Percentiles rank a stretch among this genome's conserved stretches.
Conservation (phyloP, 2,329 filamentous ascomycete genomes). For the Claviceps sp. region DNA sequence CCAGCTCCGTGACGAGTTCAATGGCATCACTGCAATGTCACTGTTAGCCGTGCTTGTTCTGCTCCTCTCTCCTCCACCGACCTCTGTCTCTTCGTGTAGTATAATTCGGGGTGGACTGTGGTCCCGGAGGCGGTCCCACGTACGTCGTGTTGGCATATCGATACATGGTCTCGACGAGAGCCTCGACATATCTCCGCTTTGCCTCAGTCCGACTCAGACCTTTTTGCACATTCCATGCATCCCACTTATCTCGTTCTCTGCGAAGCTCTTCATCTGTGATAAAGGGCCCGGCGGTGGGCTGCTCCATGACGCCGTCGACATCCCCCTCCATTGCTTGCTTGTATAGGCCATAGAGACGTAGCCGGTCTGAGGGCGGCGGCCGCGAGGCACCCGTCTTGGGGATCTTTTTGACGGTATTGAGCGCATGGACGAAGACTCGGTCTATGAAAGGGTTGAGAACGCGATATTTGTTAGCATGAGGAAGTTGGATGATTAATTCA, state of each 20-base stretch:
- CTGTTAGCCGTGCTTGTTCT: not conserved
- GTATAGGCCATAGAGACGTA: constrained; percentile 94
- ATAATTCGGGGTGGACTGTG: not conserved
- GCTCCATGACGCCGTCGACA: constrained; percentile 84
- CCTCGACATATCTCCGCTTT: constrained; percentile 86
- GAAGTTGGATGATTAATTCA: not conserved
- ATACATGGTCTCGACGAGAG: constrained; percentile 93
- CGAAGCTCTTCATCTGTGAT: constrained; percentile 39
- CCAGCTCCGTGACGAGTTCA: constrained; percentile 84
- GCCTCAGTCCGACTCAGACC: constrained; percentile 79
- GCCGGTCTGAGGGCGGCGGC: constrained; percentile 70
- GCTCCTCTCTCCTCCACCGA: not conserved
- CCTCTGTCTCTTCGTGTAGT: not conserved
- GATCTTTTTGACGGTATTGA: constrained; percentile 97
- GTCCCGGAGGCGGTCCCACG: constrained; percentile 17
- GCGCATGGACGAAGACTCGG: constrained; percentile 95
- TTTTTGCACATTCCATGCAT: constrained; percentile 86
- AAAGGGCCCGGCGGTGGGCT: constrained; percentile 44
- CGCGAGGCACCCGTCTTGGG: constrained; percentile 83
- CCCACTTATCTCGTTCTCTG: constrained; percentile 61
- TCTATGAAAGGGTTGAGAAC: constrained; percentile 38
- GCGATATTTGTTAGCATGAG: constrained; percentile 3
- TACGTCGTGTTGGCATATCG: constrained; percentile 77
- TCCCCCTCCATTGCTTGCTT: constrained; percentile 99
- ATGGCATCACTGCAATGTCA: constrained; percentile 49